Evolutionary conservation across 306 rosid genomes (phyloP).

Genomic region (Neltuma alba): DNA sequence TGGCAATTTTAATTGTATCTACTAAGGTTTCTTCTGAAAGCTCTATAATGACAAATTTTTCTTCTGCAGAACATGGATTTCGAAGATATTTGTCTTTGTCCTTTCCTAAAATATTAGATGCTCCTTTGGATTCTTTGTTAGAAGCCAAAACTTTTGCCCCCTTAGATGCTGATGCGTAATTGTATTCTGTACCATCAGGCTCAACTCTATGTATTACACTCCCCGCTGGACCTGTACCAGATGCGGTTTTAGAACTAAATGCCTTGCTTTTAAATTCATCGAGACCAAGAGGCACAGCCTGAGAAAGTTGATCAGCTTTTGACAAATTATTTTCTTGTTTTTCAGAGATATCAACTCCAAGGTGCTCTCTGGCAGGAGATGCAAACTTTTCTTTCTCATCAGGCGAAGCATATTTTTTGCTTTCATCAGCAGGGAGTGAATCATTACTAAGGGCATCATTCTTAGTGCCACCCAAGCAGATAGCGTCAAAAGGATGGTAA

Average conservation of each 20-base stretch:
- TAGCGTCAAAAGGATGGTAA: slow-evolving; percentile 36
- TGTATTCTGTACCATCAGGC: slow-evolving; percentile 88
- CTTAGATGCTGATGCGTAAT: slow-evolving; percentile 95
- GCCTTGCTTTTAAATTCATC: slow-evolving; percentile 93
- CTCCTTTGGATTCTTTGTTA: slow-evolving; percentile 98
- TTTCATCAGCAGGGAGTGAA: slow-evolving; percentile 40
- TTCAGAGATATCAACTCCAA: slow-evolving; percentile 41
- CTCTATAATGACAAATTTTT: slow-evolving; percentile 78
- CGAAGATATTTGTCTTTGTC: slow-evolving; percentile 95
- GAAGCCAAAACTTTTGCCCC: slow-evolving; percentile 96
- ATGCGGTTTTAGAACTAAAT: slow-evolving; percentile 57
- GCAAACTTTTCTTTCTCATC: slow-evolving; percentile 35
- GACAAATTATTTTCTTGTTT: slow-evolving; percentile 56
- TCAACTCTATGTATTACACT: slow-evolving; percentile 76
- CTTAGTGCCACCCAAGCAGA: slow-evolving; percentile 35
- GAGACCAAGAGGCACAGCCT: slow-evolving; percentile 78
- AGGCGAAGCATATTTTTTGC: slow-evolving; percentile 12
- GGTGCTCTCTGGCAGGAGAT: slow-evolving; percentile 41
- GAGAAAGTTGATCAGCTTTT: slow-evolving; percentile 56
- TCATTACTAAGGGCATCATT: slow-evolving; percentile 39
- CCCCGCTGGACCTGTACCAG: slow-evolving; percentile 62
- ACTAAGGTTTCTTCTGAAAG: slow-evolving; percentile 97
- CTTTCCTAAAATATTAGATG: slow-evolving; percentile 77
- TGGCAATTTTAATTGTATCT: slow-evolving; percentile 82
- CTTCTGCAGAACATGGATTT: slow-evolving; percentile 93